These are phyloP conservation scores for Rhizophlyctis rosea DNA, from an alignment of 192 early-diverging fungal species.

Conservation along the genomic window DNA sequence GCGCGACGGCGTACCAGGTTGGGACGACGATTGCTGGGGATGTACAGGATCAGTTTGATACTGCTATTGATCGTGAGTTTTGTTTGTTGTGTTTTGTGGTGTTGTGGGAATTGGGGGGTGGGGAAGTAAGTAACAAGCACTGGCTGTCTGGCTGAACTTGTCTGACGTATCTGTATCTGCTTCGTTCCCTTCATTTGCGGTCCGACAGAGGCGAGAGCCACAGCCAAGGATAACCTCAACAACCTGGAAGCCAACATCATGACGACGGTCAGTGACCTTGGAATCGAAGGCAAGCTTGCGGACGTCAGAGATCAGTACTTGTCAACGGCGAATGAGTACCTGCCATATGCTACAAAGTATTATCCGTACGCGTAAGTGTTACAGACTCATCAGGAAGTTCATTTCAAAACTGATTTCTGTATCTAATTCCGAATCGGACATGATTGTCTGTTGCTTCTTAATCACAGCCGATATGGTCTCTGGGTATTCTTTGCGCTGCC, in stretches of 20 bases:
- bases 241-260: neutral
- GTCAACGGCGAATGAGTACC: neutral
- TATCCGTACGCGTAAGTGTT: slow-evolving; percentile 11
- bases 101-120: neutral
- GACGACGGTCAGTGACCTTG: neutral
- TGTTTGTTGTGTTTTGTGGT: neutral
- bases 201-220: neutral
- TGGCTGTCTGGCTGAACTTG: too few relatives aligned
- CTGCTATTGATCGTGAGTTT: neutral
- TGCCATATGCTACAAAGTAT: slow-evolving; percentile 1
- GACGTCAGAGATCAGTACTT: too few relatives aligned
- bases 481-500: neutral
- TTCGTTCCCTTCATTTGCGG: too few relatives aligned
- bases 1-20: neutral
- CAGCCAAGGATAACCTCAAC: neutral
- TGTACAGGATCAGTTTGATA: neutral
- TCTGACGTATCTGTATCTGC: too few relatives aligned
- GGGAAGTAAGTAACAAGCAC: neutral
- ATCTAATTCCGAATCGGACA: too few relatives aligned
- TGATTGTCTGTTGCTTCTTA: too few relatives aligned
- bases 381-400: neutral
- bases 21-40: neutral
- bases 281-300: neutral
- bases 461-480: too few relatives aligned
- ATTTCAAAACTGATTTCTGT: neutral